phyloP scores from a whole-genome alignment of 2,329 filamentous ascomycete genomes.

The Claviceps humidiphila region DNA sequence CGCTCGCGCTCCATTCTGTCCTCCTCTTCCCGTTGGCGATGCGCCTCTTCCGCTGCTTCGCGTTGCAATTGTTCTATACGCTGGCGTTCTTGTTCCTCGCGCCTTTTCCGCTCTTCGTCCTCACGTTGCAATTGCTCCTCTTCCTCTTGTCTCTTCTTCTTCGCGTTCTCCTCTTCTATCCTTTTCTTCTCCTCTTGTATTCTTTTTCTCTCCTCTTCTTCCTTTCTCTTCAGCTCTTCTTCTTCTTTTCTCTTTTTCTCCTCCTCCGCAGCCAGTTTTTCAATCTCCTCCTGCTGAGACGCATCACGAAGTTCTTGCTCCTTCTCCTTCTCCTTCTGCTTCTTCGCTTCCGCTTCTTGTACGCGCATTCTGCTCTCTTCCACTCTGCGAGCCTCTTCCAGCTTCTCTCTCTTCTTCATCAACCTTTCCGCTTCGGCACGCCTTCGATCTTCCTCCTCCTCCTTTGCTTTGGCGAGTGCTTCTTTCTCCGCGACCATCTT shows the following conservation, averaged over 20 bases:
- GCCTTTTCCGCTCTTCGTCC: constrained; percentile 28
- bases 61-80: constrained; percentile 31
- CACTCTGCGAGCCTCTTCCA: constrained; percentile 17
- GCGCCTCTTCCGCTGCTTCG: constrained; percentile 36
- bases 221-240: constrained; percentile 29
- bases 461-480: constrained; percentile 13
- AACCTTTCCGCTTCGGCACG: constrained; percentile 23
- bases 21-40: constrained; percentile 37
- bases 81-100: constrained; percentile 33
- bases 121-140: constrained; percentile 26
- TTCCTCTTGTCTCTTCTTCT: constrained; percentile 8
- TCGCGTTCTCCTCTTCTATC: not conserved
- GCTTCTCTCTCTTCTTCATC: constrained; percentile 17
- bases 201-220: constrained; percentile 25
- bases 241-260: constrained; percentile 31
- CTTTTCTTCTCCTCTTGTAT: constrained; percentile 24
- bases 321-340: constrained; percentile 18
- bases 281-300: constrained; percentile 21
- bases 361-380: constrained; percentile 20
- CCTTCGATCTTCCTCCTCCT: constrained; percentile 16
- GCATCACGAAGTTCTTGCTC: constrained; percentile 21
- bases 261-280: constrained; percentile 24
- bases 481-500: constrained; percentile 23
- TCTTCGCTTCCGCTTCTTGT: constrained; percentile 24
- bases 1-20: constrained; percentile 38